These are phyloP conservation scores for Boletus pseudo-olivaceus DNA, from an alignment of 768 basidiomycete species.

Conservation along the genomic window DNA sequence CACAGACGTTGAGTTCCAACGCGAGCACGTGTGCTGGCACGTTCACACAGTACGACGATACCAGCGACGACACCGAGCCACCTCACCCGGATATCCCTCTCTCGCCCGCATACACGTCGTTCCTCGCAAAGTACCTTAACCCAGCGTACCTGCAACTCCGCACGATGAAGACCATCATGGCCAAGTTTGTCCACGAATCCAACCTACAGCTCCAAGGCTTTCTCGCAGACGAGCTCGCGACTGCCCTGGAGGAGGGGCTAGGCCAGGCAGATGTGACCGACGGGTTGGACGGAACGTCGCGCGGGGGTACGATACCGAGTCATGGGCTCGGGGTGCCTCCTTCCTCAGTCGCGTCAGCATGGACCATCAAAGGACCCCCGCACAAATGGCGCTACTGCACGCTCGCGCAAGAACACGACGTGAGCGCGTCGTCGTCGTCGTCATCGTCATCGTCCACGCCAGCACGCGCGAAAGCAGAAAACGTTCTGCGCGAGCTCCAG, in stretches of 20 bases:
- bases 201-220: conserved; percentile 88
- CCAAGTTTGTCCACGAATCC: conserved; percentile 82
- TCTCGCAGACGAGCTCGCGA: conserved; percentile 66
- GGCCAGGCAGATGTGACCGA: conserved; percentile 62
- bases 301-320: conserved; percentile 53
- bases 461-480: conserved; percentile 18
- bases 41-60: conserved; percentile 53
- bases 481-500: conserved; percentile 46
- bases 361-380: conserved; percentile 81
- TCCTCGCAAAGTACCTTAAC: conserved; percentile 83
- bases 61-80: conserved; percentile 35
- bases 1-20: conserved; percentile 60
- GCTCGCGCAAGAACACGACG: conserved; percentile 32
- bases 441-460: not conserved
- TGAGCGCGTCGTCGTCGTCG: not conserved
- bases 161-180: conserved; percentile 75
- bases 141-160: conserved; percentile 84
- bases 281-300: conserved; percentile 50
- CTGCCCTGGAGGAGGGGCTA: conserved; percentile 61
- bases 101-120: conserved; percentile 55
- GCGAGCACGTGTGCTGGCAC: conserved; percentile 19
- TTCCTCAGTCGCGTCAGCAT: conserved; percentile 45
- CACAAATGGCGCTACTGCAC: conserved; percentile 93
- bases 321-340: conserved; percentile 60
- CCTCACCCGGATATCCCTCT: conserved; percentile 52